Evolutionary conservation across 1,284 basidiomycete species (phyloP), one percentile per base, ranked within the genome.

Genomic region (Lentinula novae-zelandiae): DNA sequence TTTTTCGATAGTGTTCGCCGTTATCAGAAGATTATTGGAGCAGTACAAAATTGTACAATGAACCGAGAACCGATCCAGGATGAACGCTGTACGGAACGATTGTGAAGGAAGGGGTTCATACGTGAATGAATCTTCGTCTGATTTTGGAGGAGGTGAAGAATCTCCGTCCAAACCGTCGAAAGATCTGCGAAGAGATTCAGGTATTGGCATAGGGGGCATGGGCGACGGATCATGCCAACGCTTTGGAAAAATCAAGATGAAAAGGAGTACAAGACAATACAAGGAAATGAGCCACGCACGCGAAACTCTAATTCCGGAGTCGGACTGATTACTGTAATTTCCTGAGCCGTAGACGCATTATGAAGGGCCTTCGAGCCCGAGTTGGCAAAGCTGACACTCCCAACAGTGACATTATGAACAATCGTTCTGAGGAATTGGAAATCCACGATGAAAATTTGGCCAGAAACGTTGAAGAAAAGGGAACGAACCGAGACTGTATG

Each of bases 271-370:
- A 57, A 57, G 40, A 48, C 39, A 39, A 34, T 27, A 27, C 27
- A 27, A 27, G 3, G 3, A 27, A 27, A 27, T 63, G 27, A 36
- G 38, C 42, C 36, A 68, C 82, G 68, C 68, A 90, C 89, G 65
- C 85, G 78, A 69, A 88, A 86, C 68, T 89, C 82, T 62, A 90
- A 86, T 67, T 87, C 82, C 2, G 88, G 85, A 15, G 76, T 78
- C 5, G 87, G 86, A 1, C 87, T 84, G 57, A 91, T 82, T 46
- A 91, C 82, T 20, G 83, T 82, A 63, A 91, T 83, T 72, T 91
- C 89, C 71, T 89, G 87, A 0, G 89, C 89, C 0, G 89, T 91
- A 7, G 89, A 89, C 8, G 86, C 86, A 66, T 86, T 90, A 67
- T 90, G 87, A 68, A 91, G 79, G 0, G 87, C 84, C 68, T 89